A percentile compares a stretch with the other conserved stretches of the same genome.
phyloP scores from a whole-genome alignment of 2,329 filamentous ascomycete species.

The Stagonosporopsis cucurbitacearum region DNA sequence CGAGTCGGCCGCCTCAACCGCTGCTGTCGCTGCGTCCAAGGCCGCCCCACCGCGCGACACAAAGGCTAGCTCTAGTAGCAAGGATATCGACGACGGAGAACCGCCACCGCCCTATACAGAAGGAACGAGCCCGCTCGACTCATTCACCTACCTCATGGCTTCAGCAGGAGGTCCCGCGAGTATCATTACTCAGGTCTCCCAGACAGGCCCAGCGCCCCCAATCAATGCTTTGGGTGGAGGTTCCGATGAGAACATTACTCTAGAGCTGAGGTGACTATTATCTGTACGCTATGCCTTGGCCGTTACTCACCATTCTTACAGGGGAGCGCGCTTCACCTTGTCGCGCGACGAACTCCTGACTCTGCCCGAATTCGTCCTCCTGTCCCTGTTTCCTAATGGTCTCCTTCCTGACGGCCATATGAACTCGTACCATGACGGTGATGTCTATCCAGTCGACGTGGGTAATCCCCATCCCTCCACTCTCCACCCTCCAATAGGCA shows the following conservation, averaged over 20 bases:
- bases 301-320: slow-evolving; percentile 50
- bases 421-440: slow-evolving; percentile 89
- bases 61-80: slow-evolving; percentile 75
- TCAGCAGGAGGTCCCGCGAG: slow-evolving; percentile 95
- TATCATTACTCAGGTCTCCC: slow-evolving; percentile 99
- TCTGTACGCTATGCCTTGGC: background rate
- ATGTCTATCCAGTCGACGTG: slow-evolving; percentile 97
- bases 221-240: slow-evolving; percentile 82
- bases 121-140: slow-evolving; percentile 87
- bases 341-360: slow-evolving; percentile 95
- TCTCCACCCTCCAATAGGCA: slow-evolving; percentile 40
- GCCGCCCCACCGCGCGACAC: slow-evolving; percentile 82
- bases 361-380: slow-evolving; percentile 92
- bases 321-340: slow-evolving; percentile 90
- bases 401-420: slow-evolving; percentile 95
- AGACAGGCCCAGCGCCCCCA: slow-evolving; percentile 74
- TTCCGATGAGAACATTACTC: slow-evolving; percentile 90
- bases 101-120: slow-evolving; percentile 96
- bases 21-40: slow-evolving; percentile 41
- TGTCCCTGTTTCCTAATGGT: slow-evolving; percentile 99
- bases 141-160: slow-evolving; percentile 97
- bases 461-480: slow-evolving; percentile 56
- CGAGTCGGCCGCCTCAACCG: slow-evolving; percentile 57
- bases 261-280: slow-evolving; percentile 81
- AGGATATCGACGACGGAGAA: slow-evolving; percentile 80